Conservation (phyloP, 768 basidiomycete genomes). For the Tricholoma sp. region DNA sequence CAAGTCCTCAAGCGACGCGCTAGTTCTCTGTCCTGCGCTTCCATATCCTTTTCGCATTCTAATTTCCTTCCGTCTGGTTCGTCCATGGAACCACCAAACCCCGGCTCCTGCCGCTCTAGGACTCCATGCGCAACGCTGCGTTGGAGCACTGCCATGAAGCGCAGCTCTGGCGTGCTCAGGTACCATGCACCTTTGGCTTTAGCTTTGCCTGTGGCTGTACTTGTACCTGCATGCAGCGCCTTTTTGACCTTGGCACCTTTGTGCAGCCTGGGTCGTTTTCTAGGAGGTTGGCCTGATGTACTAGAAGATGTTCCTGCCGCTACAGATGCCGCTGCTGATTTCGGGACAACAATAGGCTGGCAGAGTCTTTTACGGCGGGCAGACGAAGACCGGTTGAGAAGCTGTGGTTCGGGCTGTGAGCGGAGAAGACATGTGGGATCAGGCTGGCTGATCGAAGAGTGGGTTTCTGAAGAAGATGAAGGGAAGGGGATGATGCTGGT, state of each 20-base stretch:
- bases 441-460: slow-evolving; percentile 13
- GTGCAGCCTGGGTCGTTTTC: slow-evolving; percentile 17
- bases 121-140: slow-evolving; percentile 14
- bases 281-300: slow-evolving; percentile 11
- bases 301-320: not conserved
- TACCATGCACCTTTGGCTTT: not conserved
- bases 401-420: slow-evolving; percentile 8
- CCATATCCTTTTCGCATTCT: slow-evolving; percentile 4
- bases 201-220: not conserved
- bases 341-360: slow-evolving; percentile 1
- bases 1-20: slow-evolving; percentile 14
- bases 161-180: slow-evolving; percentile 11
- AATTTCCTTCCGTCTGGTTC: not conserved
- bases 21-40: slow-evolving; percentile 14
- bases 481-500: slow-evolving; percentile 16
- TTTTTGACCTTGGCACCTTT: slow-evolving; percentile 5
- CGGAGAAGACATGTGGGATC: slow-evolving; percentile 13
- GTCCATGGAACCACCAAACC: no score
- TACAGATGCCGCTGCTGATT: slow-evolving; percentile 9
- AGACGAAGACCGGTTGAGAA: not conserved
- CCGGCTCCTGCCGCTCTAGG: slow-evolving; percentile 3
- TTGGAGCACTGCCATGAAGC: slow-evolving; percentile 15
- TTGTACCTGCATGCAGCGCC: not conserved
- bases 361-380: slow-evolving; percentile 6
- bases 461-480: slow-evolving; percentile 8